These are phyloP conservation scores for Hysterangium stoloniferum DNA, from an alignment of 768 basidiomycete genomes.

Conservation along the genomic window DNA sequence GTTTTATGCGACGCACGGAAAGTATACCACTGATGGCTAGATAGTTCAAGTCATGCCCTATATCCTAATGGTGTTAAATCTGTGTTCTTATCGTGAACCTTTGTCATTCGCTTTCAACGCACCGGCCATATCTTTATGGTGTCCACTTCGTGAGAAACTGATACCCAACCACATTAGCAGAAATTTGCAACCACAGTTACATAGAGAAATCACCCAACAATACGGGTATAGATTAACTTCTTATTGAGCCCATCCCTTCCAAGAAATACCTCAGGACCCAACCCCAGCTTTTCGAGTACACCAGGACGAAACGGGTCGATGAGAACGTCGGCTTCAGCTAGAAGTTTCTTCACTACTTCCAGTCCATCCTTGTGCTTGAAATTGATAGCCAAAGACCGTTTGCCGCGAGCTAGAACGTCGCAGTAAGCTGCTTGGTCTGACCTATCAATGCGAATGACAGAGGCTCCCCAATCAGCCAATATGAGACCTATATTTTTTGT, in stretches of 20 bases:
- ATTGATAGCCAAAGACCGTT: constrained; percentile 67
- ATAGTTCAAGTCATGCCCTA: constrained; percentile 83
- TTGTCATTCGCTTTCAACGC: constrained; percentile 16
- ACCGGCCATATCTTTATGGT: constrained; percentile 74
- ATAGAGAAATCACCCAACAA: no score
- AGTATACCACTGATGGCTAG: constrained; percentile 71
- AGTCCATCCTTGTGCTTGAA: constrained; percentile 54
- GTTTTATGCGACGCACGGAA: no score
- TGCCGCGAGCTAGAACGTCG: constrained; percentile 61
- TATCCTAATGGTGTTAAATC: no score
- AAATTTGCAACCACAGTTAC: no score
- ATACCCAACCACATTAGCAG: constrained; percentile 2
- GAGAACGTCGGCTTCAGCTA: constrained; percentile 64
- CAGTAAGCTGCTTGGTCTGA: constrained; percentile 31
- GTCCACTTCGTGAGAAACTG: constrained; percentile 29
- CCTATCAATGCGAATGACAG: constrained; percentile 67
- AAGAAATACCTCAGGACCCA: constrained; percentile 71
- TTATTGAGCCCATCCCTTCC: constrained; percentile 51
- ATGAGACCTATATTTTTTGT: constrained; percentile 36
- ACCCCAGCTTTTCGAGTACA: constrained; percentile 66
- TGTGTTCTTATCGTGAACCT: not conserved
- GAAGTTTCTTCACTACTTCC: constrained; percentile 46
- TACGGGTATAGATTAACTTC: constrained; percentile 62
- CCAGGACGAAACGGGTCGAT: constrained; percentile 84
- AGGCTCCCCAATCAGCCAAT: constrained; percentile 73